A percentile compares a stretch with the other conserved stretches of the same genome.
Evolutionary conservation across 2,329 filamentous ascomycete species (phyloP).

Genomic region (Claviceps pazoutovae): DNA sequence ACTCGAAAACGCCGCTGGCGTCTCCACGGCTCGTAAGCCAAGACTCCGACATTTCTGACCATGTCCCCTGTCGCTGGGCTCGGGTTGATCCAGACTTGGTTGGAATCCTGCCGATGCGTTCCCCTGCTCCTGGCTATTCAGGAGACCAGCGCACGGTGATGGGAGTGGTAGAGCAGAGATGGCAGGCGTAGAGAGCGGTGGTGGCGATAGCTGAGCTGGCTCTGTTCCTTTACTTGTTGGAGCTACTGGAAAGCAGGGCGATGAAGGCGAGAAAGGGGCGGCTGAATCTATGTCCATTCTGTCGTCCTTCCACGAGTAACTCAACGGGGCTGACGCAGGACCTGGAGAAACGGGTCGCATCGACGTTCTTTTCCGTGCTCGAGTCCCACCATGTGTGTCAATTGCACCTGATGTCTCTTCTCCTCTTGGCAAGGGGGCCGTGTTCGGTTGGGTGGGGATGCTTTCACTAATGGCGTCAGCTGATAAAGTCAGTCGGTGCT

Average conservation of each 20-base stretch:
- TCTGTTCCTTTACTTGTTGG: neutral
- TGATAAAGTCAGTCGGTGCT: slow-evolving; percentile 46
- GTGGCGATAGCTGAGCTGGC: neutral
- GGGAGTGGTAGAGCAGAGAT: neutral
- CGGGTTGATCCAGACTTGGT: slow-evolving; percentile 15
- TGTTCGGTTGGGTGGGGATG: slow-evolving; percentile 41
- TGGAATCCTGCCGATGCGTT: slow-evolving; percentile 20
- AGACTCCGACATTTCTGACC: slow-evolving; percentile 21
- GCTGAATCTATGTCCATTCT: slow-evolving; percentile 17
- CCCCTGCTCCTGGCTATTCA: slow-evolving; percentile 4
- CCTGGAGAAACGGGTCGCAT: slow-evolving; percentile 44
- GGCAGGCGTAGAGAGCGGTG: neutral
- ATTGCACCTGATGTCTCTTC: slow-evolving; percentile 28
- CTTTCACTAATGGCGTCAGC: slow-evolving; percentile 39
- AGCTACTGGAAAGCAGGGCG: neutral
- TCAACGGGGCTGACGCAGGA: slow-evolving; percentile 53
- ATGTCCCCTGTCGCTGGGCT: slow-evolving; percentile 4
- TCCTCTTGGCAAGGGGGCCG: slow-evolving; percentile 45
- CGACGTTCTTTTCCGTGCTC: slow-evolving; percentile 39
- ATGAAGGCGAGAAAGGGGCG: neutral
- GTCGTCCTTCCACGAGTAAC: slow-evolving; percentile 41
- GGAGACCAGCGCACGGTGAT: neutral
- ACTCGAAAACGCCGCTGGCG: slow-evolving; percentile 6
- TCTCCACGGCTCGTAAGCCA: slow-evolving; percentile 15
- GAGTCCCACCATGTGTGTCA: slow-evolving; percentile 27